A percentile compares a stretch with the other conserved stretches of the same genome.
These are phyloP conservation scores for Nakataea oryzae DNA, from an alignment of 2,329 filamentous ascomycete species.

Conservation along the genomic window DNA sequence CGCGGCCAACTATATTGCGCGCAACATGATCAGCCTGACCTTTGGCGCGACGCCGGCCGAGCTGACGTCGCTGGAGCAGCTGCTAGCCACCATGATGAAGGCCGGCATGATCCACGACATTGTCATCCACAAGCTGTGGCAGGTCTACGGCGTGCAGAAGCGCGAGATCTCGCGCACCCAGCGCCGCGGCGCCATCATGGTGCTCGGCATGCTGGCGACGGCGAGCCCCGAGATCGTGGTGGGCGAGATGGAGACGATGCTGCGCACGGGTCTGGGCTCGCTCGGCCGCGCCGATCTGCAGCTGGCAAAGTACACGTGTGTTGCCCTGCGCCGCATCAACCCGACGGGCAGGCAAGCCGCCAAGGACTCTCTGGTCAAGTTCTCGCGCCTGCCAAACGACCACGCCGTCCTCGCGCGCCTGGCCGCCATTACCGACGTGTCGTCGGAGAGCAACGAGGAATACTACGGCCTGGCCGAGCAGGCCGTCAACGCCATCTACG, in stretches of 20 bases:
- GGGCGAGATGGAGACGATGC: constrained; percentile 88
- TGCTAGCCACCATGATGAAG: constrained; percentile 97
- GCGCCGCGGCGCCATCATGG: constrained; percentile 86
- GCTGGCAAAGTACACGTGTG: constrained; percentile 89
- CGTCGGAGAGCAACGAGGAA: constrained; percentile 63
- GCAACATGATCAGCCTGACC: constrained; percentile 98
- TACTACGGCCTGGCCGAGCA: constrained; percentile 96
- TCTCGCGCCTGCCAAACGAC: constrained; percentile 79
- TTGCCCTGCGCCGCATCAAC: constrained; percentile 85
- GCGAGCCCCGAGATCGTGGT: constrained; percentile 89
- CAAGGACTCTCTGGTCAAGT: constrained; percentile 58
- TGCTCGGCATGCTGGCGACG: constrained; percentile 90
- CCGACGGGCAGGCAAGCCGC: constrained; percentile 64
- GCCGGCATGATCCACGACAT: constrained; percentile 74
- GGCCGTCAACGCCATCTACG: constrained; percentile 90
- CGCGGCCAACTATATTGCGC: constrained; percentile 86
- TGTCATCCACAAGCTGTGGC: constrained; percentile 90
- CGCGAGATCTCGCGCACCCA: constrained; percentile 88
- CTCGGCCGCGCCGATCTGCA: constrained; percentile 76
- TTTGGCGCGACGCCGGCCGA: constrained; percentile 93
- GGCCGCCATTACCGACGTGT: constrained; percentile 74
- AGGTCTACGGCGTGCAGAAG: constrained; percentile 91
- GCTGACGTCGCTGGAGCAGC: constrained; percentile 86
- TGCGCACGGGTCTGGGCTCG: constrained; percentile 76
- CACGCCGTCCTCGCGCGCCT: constrained; percentile 77